Conservation (phyloP, 495 filamentous ascomycete species). For the Parachaetomium inaequale region DNA sequence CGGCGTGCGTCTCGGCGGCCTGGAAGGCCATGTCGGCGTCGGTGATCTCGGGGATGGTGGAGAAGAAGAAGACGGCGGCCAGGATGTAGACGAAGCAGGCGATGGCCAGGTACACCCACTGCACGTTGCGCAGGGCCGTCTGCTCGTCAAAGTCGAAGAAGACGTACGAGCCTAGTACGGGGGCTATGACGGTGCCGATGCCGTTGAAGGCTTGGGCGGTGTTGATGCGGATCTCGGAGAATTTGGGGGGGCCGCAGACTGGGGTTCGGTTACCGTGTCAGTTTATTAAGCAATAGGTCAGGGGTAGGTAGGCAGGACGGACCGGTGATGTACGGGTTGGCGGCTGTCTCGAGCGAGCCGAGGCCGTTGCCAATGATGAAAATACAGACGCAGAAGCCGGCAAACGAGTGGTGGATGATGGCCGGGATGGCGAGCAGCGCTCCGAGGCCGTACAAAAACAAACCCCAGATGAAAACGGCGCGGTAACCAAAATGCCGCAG, state of each 20-base stretch:
- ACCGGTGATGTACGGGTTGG: slow-evolving; percentile 48
- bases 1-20: slow-evolving; percentile 44
- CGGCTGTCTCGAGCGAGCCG: slow-evolving; percentile 65
- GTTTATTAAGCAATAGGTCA: too few species aligned
- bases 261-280: background rate
- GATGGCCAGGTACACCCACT: slow-evolving; percentile 74
- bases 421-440: slow-evolving; percentile 52
- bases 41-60: slow-evolving; percentile 66
- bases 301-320: background rate
- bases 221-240: slow-evolving; percentile 66
- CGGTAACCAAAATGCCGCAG: slow-evolving; percentile 61
- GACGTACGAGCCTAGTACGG: slow-evolving; percentile 62
- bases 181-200: slow-evolving; percentile 59
- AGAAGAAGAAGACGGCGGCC: slow-evolving; percentile 61
- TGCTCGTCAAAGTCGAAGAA: slow-evolving; percentile 60
- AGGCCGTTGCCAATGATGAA: slow-evolving; percentile 69
- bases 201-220: slow-evolving; percentile 66
- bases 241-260: slow-evolving; percentile 64
- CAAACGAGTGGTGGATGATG: slow-evolving; percentile 56
- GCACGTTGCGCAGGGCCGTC: slow-evolving; percentile 55
- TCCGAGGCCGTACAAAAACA: slow-evolving; percentile 41
- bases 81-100: slow-evolving; percentile 65
- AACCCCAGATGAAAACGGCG: slow-evolving; percentile 53
- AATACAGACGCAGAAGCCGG: slow-evolving; percentile 65
- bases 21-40: slow-evolving; percentile 64